Base-by-base conservation (phyloP, 2,329 filamentous ascomycete genomes). In the Gaeumannomyces tritici region DNA sequence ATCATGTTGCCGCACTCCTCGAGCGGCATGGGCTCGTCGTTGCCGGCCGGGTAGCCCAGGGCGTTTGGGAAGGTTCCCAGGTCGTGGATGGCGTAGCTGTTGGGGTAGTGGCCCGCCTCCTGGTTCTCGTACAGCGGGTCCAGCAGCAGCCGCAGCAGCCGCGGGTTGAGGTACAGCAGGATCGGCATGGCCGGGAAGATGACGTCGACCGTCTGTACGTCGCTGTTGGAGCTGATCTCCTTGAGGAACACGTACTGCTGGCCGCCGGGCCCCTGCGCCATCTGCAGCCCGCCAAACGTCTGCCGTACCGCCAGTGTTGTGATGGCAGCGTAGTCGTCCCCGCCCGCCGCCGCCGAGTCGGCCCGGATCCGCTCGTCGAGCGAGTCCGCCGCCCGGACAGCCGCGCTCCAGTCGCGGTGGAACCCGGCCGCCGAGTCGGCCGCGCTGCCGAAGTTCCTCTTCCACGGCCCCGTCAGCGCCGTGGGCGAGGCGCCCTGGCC, bases 161-260 rank as follows among this genome's bases (percentile, higher is more conserved):
- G 80, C 1, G 90, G 89, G 66, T 92, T 91, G 12, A 89, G 91
- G 70, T 93, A 93, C 21, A 93, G 73, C 74, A 93, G 92, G 78
- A 93, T 92, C 0, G 90, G 89, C 72, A 91, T 91, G 0, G 89
- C 83, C 0, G 90, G 90, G 76, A 91, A 93, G 66, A 95, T 91
- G 56, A 95, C 89, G 75, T 93, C 90, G 24, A 96, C 90, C 0
- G 91, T 96, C 72, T 96, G 90, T 66, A 87, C 87, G 69, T 96
- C 93, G 54, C 91, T 91, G 71, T 96, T 88, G 4, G 89, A 93
- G 65, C 89, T 91, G 69, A 96, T 96, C 72, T 96, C 91, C 72
- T 96, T 96, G 62, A 96, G 75, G 76, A 96, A 96, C 18, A 96
- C 75, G 61, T 93, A 82, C 0, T 89, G 87, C 63, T 89, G 82